Evolutionary conservation across 176 grass and related monocot species (phyloP).

Genomic region (Microstegium vimineum): DNA sequence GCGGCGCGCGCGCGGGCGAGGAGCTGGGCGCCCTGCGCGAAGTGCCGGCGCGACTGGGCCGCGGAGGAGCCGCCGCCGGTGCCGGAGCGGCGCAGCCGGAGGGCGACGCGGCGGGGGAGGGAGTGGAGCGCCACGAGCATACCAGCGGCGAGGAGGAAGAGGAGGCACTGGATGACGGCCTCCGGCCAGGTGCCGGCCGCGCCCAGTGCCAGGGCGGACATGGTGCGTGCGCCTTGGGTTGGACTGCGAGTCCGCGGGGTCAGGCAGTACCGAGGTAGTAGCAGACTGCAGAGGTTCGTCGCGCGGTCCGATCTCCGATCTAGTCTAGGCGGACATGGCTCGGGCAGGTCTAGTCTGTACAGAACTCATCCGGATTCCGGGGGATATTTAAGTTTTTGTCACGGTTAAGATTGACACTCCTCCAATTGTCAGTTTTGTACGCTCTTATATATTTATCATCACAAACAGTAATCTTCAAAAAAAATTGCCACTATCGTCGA

Average conservation of each 20-base stretch:
- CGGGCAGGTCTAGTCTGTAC: too few species aligned
- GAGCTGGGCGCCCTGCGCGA: conserved; percentile 66
- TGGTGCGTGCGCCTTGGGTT: conserved; percentile 1
- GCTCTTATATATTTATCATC: too few species aligned
- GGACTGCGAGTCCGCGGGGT: neutral
- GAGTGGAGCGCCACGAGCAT: conserved; percentile 67
- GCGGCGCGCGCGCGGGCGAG: conserved; percentile 58
- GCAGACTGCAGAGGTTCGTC: neutral
- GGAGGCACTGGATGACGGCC: conserved; percentile 45
- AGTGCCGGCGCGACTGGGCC: conserved; percentile 63
- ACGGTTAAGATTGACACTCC: too few species aligned
- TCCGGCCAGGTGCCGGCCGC: conserved; percentile 46
- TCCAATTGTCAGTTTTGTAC: too few species aligned
- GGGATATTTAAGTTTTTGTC: too few species aligned
- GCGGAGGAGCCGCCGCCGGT: conserved; percentile 23
- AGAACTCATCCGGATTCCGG: too few species aligned
- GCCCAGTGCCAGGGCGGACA: conserved; percentile 24
- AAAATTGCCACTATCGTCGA: too few species aligned
- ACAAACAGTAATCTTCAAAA: too few species aligned
- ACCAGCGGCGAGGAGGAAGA: conserved; percentile 53
- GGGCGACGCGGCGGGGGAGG: conserved; percentile 48
- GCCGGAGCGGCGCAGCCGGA: conserved; percentile 39
- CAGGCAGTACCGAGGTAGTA: neutral
- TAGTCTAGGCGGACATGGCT: neutral
- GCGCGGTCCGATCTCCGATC: neutral